Evolutionary conservation across 2,329 filamentous ascomycete species (phyloP).

Genomic region (Phaeosphaeria sp.): DNA sequence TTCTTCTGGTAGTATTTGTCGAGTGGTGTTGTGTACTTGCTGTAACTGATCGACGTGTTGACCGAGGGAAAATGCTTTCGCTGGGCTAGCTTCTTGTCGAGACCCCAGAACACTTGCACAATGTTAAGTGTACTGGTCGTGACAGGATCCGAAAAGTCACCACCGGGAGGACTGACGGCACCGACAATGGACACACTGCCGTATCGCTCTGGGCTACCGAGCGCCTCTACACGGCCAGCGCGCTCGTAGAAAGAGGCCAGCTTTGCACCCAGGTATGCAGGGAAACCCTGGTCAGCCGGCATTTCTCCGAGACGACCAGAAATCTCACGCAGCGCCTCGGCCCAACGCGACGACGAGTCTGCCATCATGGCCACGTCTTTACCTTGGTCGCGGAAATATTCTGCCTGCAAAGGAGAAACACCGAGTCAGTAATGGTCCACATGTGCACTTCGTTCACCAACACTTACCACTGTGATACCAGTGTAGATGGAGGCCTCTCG

Average conservation of each 20-base stretch:
- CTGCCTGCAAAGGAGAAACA: constrained; percentile 71
- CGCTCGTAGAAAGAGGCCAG: constrained; percentile 99
- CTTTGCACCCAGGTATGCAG: constrained; percentile 94
- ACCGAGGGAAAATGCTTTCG: constrained; percentile 99
- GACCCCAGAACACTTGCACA: constrained; percentile 99
- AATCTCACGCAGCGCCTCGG: constrained; percentile 96
- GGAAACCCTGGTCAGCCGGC: constrained; percentile 99
- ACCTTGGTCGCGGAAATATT: constrained; percentile 97
- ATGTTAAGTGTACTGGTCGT: constrained; percentile 93
- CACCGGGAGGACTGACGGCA: constrained; percentile 94
- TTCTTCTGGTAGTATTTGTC: constrained; percentile 96
- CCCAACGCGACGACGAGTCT: constrained; percentile 97
- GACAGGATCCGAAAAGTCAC: constrained; percentile 99
- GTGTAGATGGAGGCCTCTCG: constrained; percentile 99
- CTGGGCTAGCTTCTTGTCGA: constrained; percentile 99
- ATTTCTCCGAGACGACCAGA: constrained; percentile 99
- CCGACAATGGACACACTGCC: constrained; percentile 98
- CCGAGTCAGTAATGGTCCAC: background rate
- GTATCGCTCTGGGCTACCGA: constrained; percentile 86
- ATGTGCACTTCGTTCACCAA: background rate
- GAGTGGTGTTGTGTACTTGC: constrained; percentile 88
- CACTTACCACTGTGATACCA: constrained; percentile 58
- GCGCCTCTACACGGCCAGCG: constrained; percentile 82
- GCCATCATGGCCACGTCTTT: constrained; percentile 99
- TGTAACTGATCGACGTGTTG: constrained; percentile 94